phyloP scores from a whole-genome alignment of 768 basidiomycete species.

The Cantharellus cinnabarinus region DNA sequence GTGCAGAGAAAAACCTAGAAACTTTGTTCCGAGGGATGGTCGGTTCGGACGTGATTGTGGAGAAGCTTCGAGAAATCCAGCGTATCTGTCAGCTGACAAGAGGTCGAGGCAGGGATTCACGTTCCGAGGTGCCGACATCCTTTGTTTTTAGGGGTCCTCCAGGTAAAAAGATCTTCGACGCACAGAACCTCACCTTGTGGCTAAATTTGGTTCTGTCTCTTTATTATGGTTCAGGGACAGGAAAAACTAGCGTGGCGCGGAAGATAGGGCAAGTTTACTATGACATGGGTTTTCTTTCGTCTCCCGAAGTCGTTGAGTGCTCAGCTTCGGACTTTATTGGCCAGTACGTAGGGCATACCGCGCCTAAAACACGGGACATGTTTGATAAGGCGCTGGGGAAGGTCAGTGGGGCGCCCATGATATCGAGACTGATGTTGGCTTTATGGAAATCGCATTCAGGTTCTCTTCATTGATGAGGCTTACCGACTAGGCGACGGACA shows the following conservation, averaged over 20 bases:
- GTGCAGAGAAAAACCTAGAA: slow-evolving; percentile 29
- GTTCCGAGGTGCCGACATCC: slow-evolving; percentile 34
- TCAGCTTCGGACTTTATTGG: slow-evolving; percentile 52
- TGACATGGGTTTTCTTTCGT: slow-evolving; percentile 37
- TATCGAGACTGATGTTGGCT: too few species aligned
- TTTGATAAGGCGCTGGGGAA: slow-evolving; percentile 43
- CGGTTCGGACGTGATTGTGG: slow-evolving; percentile 34
- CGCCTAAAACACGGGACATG: slow-evolving; percentile 37
- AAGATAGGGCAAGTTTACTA: slow-evolving; percentile 44
- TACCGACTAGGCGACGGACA: slow-evolving; percentile 40
- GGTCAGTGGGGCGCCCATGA: not conserved
- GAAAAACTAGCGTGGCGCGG: slow-evolving; percentile 40
- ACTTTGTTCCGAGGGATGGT: slow-evolving; percentile 44
- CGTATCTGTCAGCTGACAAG: slow-evolving; percentile 26
- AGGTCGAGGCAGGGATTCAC: slow-evolving; percentile 22
- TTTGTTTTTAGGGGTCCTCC: slow-evolving; percentile 60
- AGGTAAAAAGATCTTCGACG: slow-evolving; percentile 21
- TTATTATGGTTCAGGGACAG: slow-evolving; percentile 25
- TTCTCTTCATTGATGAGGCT: slow-evolving; percentile 54
- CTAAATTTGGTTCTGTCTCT: not conserved
- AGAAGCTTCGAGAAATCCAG: slow-evolving; percentile 32
- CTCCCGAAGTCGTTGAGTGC: slow-evolving; percentile 32
- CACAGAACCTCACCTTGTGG: not conserved
- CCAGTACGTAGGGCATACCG: slow-evolving; percentile 51
- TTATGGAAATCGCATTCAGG: slow-evolving; percentile 15